Conservation (phyloP, 2,329 filamentous ascomycete species). For the Colletotrichum eleusines region DNA sequence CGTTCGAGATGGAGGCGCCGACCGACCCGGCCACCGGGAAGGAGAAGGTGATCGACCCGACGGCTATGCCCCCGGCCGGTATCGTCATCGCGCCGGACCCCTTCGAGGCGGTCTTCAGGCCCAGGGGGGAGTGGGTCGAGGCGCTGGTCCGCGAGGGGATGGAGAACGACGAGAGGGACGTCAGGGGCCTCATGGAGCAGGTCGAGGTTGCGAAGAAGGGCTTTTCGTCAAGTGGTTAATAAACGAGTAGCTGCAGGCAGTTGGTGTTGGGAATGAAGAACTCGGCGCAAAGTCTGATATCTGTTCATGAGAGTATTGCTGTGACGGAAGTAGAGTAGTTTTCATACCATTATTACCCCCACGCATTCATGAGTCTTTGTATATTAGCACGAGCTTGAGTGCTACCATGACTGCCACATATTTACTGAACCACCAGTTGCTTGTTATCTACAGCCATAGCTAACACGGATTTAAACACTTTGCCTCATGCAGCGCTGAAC, state of each 20-base stretch:
- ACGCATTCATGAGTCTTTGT: too few relatives aligned
- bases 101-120: conserved; percentile 16
- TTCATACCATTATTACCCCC: too few relatives aligned
- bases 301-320: too few relatives aligned
- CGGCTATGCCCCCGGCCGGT: neutral
- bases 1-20: conserved; percentile 54
- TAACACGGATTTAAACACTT: too few relatives aligned
- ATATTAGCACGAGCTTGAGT: too few relatives aligned
- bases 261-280: too few relatives aligned
- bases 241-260: neutral
- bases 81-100: conserved; percentile 4
- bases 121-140: conserved; percentile 26
- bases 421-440: too few relatives aligned
- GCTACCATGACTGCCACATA: too few relatives aligned
- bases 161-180: neutral
- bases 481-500: too few relatives aligned
- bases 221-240: neutral
- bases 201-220: neutral
- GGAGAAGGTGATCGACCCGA: conserved; percentile 9
- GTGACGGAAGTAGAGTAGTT: too few relatives aligned
- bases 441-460: too few relatives aligned
- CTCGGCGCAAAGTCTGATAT: too few relatives aligned
- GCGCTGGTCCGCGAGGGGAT: neutral
- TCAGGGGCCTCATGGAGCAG: conserved; percentile 2
- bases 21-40: neutral